phyloP scores from a whole-genome alignment of 225 moss, liverwort and hornwort species.

The Rhytidiadelphus loreus region DNA sequence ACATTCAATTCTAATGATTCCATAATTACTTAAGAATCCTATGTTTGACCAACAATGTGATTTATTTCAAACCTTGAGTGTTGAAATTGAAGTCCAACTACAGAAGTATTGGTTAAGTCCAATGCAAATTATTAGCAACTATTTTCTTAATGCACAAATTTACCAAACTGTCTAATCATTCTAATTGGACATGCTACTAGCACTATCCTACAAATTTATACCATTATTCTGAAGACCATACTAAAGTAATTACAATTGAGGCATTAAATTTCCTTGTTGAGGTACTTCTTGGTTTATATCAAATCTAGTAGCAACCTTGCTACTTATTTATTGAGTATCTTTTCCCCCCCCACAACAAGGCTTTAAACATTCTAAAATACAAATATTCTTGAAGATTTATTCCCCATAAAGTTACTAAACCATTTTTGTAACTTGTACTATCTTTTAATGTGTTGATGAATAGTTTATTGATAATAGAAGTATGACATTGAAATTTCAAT shows the following conservation, averaged over 20 bases:
- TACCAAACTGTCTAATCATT: background rate
- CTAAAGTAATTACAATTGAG: background rate
- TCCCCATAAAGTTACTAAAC: background rate
- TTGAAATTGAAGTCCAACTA: too few species aligned
- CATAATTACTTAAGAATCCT: too few species aligned
- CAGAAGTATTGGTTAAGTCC: accelerated
- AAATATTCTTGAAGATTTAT: background rate
- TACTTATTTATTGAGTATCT: accelerated
- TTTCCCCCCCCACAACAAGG: accelerated
- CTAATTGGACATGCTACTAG: background rate
- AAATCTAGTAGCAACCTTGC: accelerated
- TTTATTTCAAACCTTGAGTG: background rate
- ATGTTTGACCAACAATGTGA: background rate
- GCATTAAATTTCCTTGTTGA: background rate
- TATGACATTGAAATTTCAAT: background rate
- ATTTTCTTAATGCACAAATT: background rate
- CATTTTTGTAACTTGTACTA: background rate
- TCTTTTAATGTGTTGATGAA: too few species aligned
- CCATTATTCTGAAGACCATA: accelerated
- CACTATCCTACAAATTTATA: background rate
- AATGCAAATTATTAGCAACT: background rate
- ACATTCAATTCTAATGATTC: background rate
- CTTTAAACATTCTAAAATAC: background rate
- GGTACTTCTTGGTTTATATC: accelerated
- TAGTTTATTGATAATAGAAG: background rate